These are phyloP conservation scores for Fabrea salina DNA, from an alignment of 169 alveolate species.

Conservation along the genomic window DNA sequence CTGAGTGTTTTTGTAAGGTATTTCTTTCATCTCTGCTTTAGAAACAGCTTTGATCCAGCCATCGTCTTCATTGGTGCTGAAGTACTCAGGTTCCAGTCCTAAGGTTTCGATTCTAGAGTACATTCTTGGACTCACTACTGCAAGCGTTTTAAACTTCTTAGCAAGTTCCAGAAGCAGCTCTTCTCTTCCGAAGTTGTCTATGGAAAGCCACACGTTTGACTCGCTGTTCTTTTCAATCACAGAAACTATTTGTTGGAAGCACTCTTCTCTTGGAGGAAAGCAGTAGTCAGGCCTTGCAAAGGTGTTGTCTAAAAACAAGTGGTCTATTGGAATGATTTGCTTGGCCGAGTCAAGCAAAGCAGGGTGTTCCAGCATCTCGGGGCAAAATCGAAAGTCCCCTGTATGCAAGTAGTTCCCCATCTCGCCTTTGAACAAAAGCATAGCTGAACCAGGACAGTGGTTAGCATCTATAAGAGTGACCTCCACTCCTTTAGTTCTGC, in stretches of 20 bases:
- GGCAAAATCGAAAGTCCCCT: slow-evolving; percentile 73
- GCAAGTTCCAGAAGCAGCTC: slow-evolving; percentile 51
- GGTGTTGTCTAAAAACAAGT: slow-evolving; percentile 71
- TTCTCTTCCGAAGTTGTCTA: slow-evolving; percentile 70
- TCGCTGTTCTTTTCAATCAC: slow-evolving; percentile 50
- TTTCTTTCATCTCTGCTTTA: slow-evolving; percentile 30
- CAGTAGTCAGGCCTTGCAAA: slow-evolving; percentile 64
- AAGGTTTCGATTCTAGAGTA: slow-evolving; percentile 46
- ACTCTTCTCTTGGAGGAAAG: slow-evolving; percentile 61
- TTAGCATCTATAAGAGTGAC: slow-evolving; percentile 55
- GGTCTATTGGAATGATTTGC: slow-evolving; percentile 51
- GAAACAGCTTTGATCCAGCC: slow-evolving; percentile 53
- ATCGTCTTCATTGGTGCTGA: slow-evolving; percentile 52
- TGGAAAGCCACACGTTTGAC: slow-evolving; percentile 49
- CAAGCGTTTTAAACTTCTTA: slow-evolving; percentile 51
- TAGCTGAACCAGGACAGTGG: slow-evolving; percentile 76
- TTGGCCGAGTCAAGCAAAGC: slow-evolving; percentile 43
- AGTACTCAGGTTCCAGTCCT: slow-evolving; percentile 46
- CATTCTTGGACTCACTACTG: slow-evolving; percentile 59
- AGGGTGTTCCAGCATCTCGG: slow-evolving; percentile 47
- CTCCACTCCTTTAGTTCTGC: slow-evolving; percentile 35
- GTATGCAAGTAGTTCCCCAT: slow-evolving; percentile 77
- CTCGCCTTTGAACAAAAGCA: slow-evolving; percentile 67
- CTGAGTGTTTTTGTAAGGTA: slow-evolving; percentile 35
- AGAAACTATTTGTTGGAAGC: slow-evolving; percentile 39